Evolutionary conservation across 2,329 filamentous ascomycete genomes (phyloP), one percentile per base, ranked within the genome.

Genomic region (Scedosporium aurantiacum): DNA sequence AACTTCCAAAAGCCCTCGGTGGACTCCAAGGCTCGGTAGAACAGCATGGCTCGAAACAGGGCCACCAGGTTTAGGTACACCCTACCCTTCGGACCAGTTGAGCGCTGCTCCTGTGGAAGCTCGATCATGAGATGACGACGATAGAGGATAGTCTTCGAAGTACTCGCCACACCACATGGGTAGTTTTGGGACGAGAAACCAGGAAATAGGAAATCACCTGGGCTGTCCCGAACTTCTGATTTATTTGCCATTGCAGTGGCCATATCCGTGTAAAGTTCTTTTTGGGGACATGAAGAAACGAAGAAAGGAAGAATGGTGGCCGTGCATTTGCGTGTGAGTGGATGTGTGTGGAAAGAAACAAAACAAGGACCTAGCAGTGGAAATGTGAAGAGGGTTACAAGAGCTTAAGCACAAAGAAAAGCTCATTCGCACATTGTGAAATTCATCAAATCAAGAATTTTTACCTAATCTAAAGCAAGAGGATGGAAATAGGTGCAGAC

Each of bases 11-110:
- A 60, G 28, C 23, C 27, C 2, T 25, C 25, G 2, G 41, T 6
- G 7, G 45, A 4, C 28, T 60, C 58, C n/a, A 60, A 32, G 25
- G 16, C 10, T 8, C 18, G 23, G 37, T 54, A 50, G 37, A 54
- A 50, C 32, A 37, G 47, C 18, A 60, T 28, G 14, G 52, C 45
- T 2, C 58, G 58, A 18, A 60, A 60, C 4, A 60, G 47, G 18
- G 41, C 58, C 5, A 60, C 58, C 2, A 60, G 47, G 45, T 54
- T 60, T 14, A 32, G 37, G 45, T 60, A 60, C 27, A 43, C 47
- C 5, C 43, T 23, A 16, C n/a, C 58, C 6, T 32, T 45, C 4
- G 43, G 27, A 23, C 32, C 43, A 7, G 2, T 37, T 37, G 10
- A 10, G 32, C n/a, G 28, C 4, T 12, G 41, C 7, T 4, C 16